phyloP scores from a whole-genome alignment of 2,329 filamentous ascomycete genomes.

The Akanthomyces lecanii region DNA sequence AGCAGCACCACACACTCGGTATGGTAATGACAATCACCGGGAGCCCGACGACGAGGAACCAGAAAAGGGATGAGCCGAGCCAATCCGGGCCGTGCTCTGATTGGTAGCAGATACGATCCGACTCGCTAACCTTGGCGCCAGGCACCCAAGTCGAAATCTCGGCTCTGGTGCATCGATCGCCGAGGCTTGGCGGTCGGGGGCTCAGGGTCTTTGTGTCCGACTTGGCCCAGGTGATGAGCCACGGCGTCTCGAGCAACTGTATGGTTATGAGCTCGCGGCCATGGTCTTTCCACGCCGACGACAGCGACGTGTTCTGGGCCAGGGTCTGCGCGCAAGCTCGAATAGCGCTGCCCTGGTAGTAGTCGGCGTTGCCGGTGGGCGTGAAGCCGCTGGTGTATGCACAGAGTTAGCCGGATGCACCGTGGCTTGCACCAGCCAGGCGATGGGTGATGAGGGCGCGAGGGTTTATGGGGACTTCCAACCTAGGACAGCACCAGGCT shows the following conservation, averaged over 20 bases:
- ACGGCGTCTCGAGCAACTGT: neutral
- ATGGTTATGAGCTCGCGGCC: neutral
- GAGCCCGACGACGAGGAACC: neutral
- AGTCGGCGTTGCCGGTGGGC: neutral
- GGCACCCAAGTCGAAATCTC: neutral
- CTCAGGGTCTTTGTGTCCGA: neutral
- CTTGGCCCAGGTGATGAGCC: neutral
- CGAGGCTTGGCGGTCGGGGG: neutral
- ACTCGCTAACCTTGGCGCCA: neutral
- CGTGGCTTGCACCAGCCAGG: no score
- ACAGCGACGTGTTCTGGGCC: neutral
- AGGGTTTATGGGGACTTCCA: neutral
- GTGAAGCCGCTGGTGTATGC: neutral
- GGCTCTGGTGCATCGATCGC: neutral
- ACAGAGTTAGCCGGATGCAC: neutral
- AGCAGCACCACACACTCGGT: neutral
- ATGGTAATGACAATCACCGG: neutral
- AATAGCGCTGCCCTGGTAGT: neutral
- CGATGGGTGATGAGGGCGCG: neutral
- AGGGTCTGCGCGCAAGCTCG: neutral
- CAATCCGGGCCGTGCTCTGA: neutral
- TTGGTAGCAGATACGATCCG: neutral
- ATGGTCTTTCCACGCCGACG: neutral
- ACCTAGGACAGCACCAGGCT: neutral
- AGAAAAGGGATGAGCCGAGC: neutral